Base-by-base conservation (phyloP, 768 basidiomycete species). In the Auriculariales sp. region DNA sequence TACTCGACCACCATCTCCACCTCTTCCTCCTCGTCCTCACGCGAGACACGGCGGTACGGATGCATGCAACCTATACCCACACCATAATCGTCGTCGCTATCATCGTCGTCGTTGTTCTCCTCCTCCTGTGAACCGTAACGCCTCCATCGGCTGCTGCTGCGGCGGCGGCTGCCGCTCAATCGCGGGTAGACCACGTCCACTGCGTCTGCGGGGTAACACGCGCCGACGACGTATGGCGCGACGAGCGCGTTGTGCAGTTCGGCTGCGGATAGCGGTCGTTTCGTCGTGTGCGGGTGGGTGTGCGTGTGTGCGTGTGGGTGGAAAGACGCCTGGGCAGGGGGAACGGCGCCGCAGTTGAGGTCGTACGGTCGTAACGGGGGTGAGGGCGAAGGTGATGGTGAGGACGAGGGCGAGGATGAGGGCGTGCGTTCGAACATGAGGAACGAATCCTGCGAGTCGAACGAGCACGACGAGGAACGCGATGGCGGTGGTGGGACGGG, bases 111-210 rank as follows among this genome's bases (percentile, higher is more conserved):
- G 14, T 34, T 17, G 14, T 34, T 34, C 33, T 34, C 33, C 17
- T 34, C 33, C 33, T 17, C 33, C 17, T 17, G 17, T 34, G 14
- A 17, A 14, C 33, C 17, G 14, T 17, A 34, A 34, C 33, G 33
- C 14, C 33, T 14, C 14, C 33, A 14, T 14, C 17, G 33, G 33
- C 17, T 17, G 14, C 33, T 34, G 14, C 17, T 17, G 17, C 17
- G 14, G 14, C 33, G 2, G 14, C 33, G 17, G 17, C 17, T 14
- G 79, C 83, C 1, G 82, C 81, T 14, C 78, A 78, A 62, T 79
- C 71, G 3, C 86, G 86, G 46, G 86, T 89, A 54, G n/a, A n/a
- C n/a, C n/a, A n/a, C n/a, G n/a, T n/a, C n/a, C n/a, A n/a, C n/a
- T n/a, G n/a, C n/a, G n/a, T n/a, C n/a, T n/a, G n/a, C n/a, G n/a